Conservation (phyloP, 1,284 basidiomycete species). For the Chiua sp. region DNA sequence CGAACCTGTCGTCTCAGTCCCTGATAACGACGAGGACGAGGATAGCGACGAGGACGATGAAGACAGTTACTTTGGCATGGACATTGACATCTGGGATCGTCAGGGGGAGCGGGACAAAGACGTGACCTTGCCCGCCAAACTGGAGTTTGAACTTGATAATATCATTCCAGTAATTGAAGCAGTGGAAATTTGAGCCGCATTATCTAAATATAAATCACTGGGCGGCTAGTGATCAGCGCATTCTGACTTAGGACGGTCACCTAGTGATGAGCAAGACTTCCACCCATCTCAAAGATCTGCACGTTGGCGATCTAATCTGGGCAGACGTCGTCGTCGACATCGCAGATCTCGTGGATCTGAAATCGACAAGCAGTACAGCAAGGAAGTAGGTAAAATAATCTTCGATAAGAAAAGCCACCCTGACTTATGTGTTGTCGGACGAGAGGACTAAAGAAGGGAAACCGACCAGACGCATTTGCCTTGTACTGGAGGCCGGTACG, state of each 20-base stretch:
- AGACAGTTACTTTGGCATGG: background rate
- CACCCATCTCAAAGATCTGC: background rate
- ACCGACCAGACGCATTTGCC: background rate
- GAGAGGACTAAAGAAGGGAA: slow-evolving; percentile 1
- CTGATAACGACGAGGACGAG: background rate
- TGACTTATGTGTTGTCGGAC: background rate
- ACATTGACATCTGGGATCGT: background rate
- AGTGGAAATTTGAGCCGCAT: background rate
- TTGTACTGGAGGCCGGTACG: background rate
- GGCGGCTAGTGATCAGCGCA: background rate
- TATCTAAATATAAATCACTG: background rate
- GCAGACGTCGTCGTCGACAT: background rate
- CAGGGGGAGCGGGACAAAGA: background rate
- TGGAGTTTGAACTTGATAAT: background rate
- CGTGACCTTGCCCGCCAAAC: background rate
- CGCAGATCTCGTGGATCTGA: background rate
- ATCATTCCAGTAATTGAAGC: background rate
- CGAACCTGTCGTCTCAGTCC: background rate
- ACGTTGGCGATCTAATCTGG: background rate
- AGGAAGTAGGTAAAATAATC: background rate
- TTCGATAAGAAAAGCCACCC: background rate
- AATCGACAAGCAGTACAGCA: background rate
- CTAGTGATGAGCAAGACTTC: no score
- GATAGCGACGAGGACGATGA: background rate
- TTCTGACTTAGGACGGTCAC: background rate